Base-by-base conservation (phyloP, 1,139 yeast species). In the Nakaseomyces glabratus region DNA sequence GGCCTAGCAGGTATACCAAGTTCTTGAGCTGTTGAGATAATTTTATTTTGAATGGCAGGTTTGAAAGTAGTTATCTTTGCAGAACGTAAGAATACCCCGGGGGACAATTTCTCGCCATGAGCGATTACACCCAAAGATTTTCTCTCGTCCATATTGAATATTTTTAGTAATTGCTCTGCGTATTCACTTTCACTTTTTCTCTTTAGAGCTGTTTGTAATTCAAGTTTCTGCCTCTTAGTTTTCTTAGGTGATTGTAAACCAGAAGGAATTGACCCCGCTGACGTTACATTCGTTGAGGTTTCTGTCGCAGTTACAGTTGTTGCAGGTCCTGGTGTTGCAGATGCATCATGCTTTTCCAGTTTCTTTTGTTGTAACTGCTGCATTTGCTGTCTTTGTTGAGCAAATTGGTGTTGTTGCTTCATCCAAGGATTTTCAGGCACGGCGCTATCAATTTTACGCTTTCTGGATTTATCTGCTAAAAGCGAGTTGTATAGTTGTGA, bases 81-180 rank as follows among this genome's bases (percentile, higher is more conserved):
- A 0, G 96, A 82, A 43, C 98, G 70, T 39, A 90, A 63, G 31
- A 69, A 73, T 1, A 85, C 96, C 13, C 60, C 59, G 1, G 68
- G 62, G 2, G 75, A 72, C 11, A 84, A 62, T 46, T 80, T 77
- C 39, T 88, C 96, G 11, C 75, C 72, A 57, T 85, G 95, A 47
- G 81, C 81, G 36, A 77, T 68, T 28, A 93, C 70, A 10, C 98
- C 98, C 50, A 80, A 82, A 0, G 88, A 80, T 38, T 78, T 82
- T 57, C 85, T 90, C 49, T 86, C 95, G 49, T 82, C 80, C 20
- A 74, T 68, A 0, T 85, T 71, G 35, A 88, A 69, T 36, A 76
- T 70, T 48, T 74, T 69, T 36, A 67, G 56, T 31, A 59, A 42
- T 20, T 61, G 57, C 34, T 55, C 57, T 3, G 58, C 59, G 34